Evolutionary conservation across 176 grass and related monocot genomes (phyloP).

Genomic region (Cenchrus americanus): DNA sequence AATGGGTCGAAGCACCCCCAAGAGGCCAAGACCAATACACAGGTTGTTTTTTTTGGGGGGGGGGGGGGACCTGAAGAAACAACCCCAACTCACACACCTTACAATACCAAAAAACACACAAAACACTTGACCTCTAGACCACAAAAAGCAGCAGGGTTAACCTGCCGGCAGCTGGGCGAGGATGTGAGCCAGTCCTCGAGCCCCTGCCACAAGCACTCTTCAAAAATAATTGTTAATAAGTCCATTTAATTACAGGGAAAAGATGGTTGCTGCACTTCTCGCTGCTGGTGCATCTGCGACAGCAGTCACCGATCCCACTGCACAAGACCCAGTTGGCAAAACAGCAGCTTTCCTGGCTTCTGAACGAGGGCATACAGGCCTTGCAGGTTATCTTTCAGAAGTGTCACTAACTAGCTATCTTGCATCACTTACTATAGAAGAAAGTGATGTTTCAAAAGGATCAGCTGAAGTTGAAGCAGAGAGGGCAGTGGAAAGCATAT

Average conservation of each 20-base stretch:
- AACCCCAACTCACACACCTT: too few species aligned
- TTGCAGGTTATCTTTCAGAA: slow-evolving; percentile 94
- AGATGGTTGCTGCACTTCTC: slow-evolving; percentile 89
- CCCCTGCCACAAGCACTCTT: slow-evolving; percentile 20
- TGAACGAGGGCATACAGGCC: slow-evolving; percentile 71
- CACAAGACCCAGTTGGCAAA: slow-evolving; percentile 93
- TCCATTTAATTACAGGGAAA: slow-evolving; percentile 69
- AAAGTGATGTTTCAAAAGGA: slow-evolving; percentile 64
- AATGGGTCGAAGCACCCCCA: too few species aligned
- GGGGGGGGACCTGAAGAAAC: too few species aligned
- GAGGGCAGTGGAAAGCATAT: slow-evolving; percentile 70
- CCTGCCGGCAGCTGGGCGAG: too few species aligned
- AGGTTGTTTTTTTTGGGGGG: too few species aligned
- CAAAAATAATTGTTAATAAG: not conserved
- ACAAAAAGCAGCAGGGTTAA: too few species aligned
- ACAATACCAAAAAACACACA: too few species aligned
- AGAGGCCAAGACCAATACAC: too few species aligned
- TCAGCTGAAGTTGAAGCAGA: slow-evolving; percentile 72
- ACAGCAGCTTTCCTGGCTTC: slow-evolving; percentile 92
- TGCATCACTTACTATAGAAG: slow-evolving; percentile 70
- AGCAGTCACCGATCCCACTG: slow-evolving; percentile 87
- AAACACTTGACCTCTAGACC: too few species aligned
- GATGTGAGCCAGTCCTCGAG: too few species aligned
- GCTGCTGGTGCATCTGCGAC: slow-evolving; percentile 78
- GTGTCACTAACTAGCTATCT: slow-evolving; percentile 83